Evolutionary conservation across 2,329 filamentous ascomycete species (phyloP), one percentile per base, ranked within the genome.

Genomic region (Fusarium caatingaense): DNA sequence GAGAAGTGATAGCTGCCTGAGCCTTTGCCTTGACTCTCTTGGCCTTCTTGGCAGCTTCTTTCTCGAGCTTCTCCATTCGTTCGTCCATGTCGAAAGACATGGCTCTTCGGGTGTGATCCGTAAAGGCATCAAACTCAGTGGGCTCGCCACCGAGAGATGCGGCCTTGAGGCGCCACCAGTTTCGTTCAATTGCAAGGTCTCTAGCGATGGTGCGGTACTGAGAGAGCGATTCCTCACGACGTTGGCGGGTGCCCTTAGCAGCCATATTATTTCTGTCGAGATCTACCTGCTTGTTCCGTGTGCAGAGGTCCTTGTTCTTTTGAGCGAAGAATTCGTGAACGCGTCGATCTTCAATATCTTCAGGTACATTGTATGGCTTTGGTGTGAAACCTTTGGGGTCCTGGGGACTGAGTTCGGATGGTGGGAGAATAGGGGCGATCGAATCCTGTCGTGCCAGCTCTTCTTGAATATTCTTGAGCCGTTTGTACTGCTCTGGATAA

Each of bases 251-350:
- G 56, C 80, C 78, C 66, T 78, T 80, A 25, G 81, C 81, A 1
- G 81, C 78, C 37, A 71, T 60, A 63, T 81, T 82, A 72, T 83
- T 83, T 7, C 80, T 72, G 44, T 74, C 60, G 3, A 77, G 73
- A 20, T 80, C 76, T 3, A 76, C 48, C 8, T 47, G 15, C 53
- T 80, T 78, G 59, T 77, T 77, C 9, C 63, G 58, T 0, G 49
- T 64, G 21, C 73, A 67, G 4, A 77, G 65, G 1, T 56, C 9
- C 1, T 40, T 25, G 0, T 69, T 64, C 20, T 67, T 56, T 9
- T 68, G 34, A 4, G 56, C 32, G 12, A 68, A 47, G 10, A 72
- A 63, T 5, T 57, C 23, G 5, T 25, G 9, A 5, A 71, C 46
- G 5, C 46, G 51, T 8, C 40, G 21, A 41, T 71, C 45, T 4